Percentiles rank a stretch among this genome's conserved stretches.
These are phyloP conservation scores for Ramichloridium luteum DNA, from an alignment of 2,329 filamentous ascomycete genomes.

Conservation along the genomic window DNA sequence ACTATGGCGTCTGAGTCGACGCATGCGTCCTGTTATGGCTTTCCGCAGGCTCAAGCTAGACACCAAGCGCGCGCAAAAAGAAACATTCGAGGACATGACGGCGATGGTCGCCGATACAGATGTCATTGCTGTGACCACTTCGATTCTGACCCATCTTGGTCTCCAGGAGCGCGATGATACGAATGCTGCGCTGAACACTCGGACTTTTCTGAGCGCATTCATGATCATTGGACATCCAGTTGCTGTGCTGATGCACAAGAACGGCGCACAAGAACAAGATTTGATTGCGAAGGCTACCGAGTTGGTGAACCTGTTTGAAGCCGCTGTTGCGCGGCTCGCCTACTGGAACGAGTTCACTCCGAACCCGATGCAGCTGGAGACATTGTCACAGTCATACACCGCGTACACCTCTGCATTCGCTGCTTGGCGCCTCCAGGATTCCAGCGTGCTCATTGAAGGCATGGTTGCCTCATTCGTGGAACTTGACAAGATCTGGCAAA, in stretches of 20 bases:
- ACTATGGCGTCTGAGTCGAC: slow-evolving; percentile 52
- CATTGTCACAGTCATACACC: slow-evolving; percentile 57
- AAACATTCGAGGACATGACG: slow-evolving; percentile 63
- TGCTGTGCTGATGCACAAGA: slow-evolving; percentile 65
- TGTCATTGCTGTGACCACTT: slow-evolving; percentile 53
- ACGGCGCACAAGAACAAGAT: slow-evolving; percentile 56
- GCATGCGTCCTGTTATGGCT: slow-evolving; percentile 49
- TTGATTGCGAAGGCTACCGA: slow-evolving; percentile 68
- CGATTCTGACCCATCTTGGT: slow-evolving; percentile 56
- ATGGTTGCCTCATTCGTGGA: slow-evolving; percentile 83
- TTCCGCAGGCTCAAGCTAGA: slow-evolving; percentile 57
- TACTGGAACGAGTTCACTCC: slow-evolving; percentile 55
- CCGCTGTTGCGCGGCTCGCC: slow-evolving; percentile 54
- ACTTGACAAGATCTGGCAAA: slow-evolving; percentile 71
- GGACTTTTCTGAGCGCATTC: slow-evolving; percentile 69
- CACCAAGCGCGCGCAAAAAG: slow-evolving; percentile 56
- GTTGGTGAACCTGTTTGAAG: slow-evolving; percentile 66
- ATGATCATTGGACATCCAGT: slow-evolving; percentile 68
- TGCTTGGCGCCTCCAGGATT: slow-evolving; percentile 72
- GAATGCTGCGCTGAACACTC: slow-evolving; percentile 52
- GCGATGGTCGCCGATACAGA: slow-evolving; percentile 53
- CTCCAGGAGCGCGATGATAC: slow-evolving; percentile 48
- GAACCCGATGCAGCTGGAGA: slow-evolving; percentile 48
- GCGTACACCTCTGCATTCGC: slow-evolving; percentile 69
- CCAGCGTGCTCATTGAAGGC: slow-evolving; percentile 63